Base-by-base conservation (phyloP, 179 eudicot species). In the Gypsophila paniculata region DNA sequence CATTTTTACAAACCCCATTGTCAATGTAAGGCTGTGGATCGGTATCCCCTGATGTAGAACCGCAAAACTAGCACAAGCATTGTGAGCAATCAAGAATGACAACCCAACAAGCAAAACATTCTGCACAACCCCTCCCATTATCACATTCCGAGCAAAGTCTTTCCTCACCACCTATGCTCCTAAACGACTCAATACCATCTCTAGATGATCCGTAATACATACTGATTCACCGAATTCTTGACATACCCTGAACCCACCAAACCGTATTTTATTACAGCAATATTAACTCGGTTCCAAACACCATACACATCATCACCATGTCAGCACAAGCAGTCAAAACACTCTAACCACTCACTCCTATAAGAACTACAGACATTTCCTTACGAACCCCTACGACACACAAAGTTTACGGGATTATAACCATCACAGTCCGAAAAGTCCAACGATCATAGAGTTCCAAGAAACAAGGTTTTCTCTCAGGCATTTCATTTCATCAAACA, bases 401-500 rank as follows among this genome's bases (percentile, higher is more conserved):
- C 23, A 19, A 6, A 62, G 18, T 34, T 29, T 11, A 14, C 23
- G 23, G 3, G 14, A 62, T 34, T 8, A 34, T 17, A 38, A 34
- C 3, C 23, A 6, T 29, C 65, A 61, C 76, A 79, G 51, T 66
- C 75, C 77, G 82, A 64, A 32, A 38, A 82, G 19, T 58, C 88
- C 85, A 69, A 75, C 88, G 15, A 85, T 77, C 84, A 85, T 68
- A 57, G 77, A 72, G 52, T 84, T 82, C 83, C 81, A 86, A 84
- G 77, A 64, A 84, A 85, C 42, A 77, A 60, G 58, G 11, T 42
- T 82, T 84, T 77, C 84, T 77, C 5, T 81, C 79, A 64, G 83
- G 79, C 86, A 88, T 82, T 81, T 81, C 86, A 88, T 82, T 81
- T 81, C 79, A 68, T 77, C 87, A 26, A 84, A 86, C 86, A 88